These are phyloP conservation scores for Apiotrichum montevideense DNA, from an alignment of 1,284 basidiomycete genomes.

Conservation along the genomic window DNA sequence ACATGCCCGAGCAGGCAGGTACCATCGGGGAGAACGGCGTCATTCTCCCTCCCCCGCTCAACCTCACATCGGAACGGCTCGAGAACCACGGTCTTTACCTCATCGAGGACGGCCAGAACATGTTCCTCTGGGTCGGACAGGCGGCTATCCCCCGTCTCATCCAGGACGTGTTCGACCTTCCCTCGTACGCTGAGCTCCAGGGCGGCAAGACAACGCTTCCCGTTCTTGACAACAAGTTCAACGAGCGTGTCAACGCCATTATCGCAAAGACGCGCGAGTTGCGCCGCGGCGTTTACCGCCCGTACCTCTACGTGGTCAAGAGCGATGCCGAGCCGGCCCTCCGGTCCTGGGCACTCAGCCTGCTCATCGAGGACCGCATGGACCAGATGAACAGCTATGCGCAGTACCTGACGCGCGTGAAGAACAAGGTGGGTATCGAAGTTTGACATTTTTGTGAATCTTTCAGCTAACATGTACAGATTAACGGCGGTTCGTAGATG, in stretches of 20 bases:
- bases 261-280: conserved; percentile 82
- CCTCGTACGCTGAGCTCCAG: conserved; percentile 76
- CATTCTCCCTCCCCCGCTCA: conserved; percentile 57
- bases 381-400: conserved; percentile 93
- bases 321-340: conserved; percentile 94
- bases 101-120: conserved; percentile 95
- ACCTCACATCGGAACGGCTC: conserved; percentile 85
- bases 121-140: conserved; percentile 95
- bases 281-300: conserved; percentile 77
- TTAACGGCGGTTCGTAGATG: conserved; percentile 7
- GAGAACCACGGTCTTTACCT: conserved; percentile 94
- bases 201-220: conserved; percentile 92
- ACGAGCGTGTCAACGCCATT: conserved; percentile 85
- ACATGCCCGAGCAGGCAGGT: conserved; percentile 59
- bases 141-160: conserved; percentile 93
- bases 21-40: conserved; percentile 41
- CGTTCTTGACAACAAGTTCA: conserved; percentile 84
- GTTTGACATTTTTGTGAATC: no score
- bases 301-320: conserved; percentile 96
- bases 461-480: not conserved
- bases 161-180: conserved; percentile 88
- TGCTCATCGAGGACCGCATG: conserved; percentile 90
- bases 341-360: conserved; percentile 88
- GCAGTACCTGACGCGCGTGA: conserved; percentile 75
- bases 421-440: conserved; percentile 58